Evolutionary conservation across 1,284 basidiomycete species (phyloP), one percentile per base, ranked within the genome.

Genomic region (Ceratobasidium sp.): DNA sequence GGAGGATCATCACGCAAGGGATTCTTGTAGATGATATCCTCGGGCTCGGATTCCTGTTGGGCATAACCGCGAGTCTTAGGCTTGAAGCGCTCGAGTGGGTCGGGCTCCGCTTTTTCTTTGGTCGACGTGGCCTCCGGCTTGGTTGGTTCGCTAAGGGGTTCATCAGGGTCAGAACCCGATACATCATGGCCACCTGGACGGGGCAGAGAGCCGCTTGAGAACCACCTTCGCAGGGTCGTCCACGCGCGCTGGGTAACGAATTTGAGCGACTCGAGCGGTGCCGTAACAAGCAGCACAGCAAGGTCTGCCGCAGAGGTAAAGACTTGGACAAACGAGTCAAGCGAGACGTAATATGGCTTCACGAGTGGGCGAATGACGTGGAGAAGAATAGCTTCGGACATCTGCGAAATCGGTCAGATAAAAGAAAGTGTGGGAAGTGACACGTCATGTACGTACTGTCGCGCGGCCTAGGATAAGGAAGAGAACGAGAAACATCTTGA

Each of bases 401-500:
- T 72, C 74, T 75, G 43, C 43, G 26, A 32, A 43, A 58, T 18
- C 16, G 16, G 45, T 60, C n/a, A 71, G 39, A 34, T 73, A 41
- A 52, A 34, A 26, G n/a, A 32, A 28, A 32, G 39, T 52, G 23
- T 21, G 48, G 43, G 21, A 18, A 41, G 28, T 9, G 41, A 55
- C 39, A 53, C n/a, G 30, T 23, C n/a, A 28, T 36, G 16, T 4
- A 65, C 74, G 39, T 43, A 74, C 75, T n/a, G 64, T 46, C 1
- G 74, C 18, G 26, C 75, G 69, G 16, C 69, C 41, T 45, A 75
- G 55, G 71, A 76, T 62, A 39, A 76, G 71, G 45, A 75, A 75
- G 26, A 74, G 45, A 36, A 76, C 62, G 52, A 70, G 65, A 26
- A 75, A 52, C 46, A 72, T 70, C 67, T 74, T 75, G 65, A 75